A percentile compares a stretch with the other conserved stretches of the same genome.
These are phyloP conservation scores for Penicillium paradoxum DNA, from an alignment of 495 filamentous ascomycete species.

Conservation along the genomic window DNA sequence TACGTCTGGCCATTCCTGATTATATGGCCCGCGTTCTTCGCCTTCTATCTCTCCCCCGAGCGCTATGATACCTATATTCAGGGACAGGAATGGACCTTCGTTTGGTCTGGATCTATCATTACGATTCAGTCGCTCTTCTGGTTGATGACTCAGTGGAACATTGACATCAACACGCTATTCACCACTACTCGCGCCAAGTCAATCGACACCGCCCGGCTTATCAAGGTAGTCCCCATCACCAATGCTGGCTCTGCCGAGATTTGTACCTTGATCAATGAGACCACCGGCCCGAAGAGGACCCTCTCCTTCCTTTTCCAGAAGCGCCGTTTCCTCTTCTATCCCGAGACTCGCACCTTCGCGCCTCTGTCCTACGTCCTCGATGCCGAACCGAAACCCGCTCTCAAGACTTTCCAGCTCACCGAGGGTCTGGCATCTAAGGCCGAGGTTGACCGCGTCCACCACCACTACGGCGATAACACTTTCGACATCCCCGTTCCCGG, in stretches of 20 bases:
- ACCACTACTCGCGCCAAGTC: conserved; percentile 67
- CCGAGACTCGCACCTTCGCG: conserved; percentile 63
- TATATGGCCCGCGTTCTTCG: conserved; percentile 85
- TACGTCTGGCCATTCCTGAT: conserved; percentile 91
- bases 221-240: conserved; percentile 87
- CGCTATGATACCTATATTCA: conserved; percentile 86
- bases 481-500: conserved; percentile 97
- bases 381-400: conserved; percentile 67
- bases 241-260: conserved; percentile 92
- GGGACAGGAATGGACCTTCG: conserved; percentile 92
- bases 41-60: conserved; percentile 74
- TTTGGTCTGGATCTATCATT: conserved; percentile 81
- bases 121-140: conserved; percentile 84
- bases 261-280: conserved; percentile 70
- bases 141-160: conserved; percentile 97
- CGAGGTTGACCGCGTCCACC: conserved; percentile 70
- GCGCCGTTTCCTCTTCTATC: conserved; percentile 84
- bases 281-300: conserved; percentile 63
- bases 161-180: conserved; percentile 76
- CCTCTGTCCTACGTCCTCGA: conserved; percentile 85
- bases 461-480: conserved; percentile 94
- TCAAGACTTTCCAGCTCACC: conserved; percentile 72
- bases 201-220: conserved; percentile 74
- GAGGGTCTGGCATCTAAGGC: conserved; percentile 63
- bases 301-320: conserved; percentile 97